A percentile compares a stretch with the other conserved stretches of the same genome.
phyloP scores from a whole-genome alignment of 2,329 filamentous ascomycete species.

The Trichophyton schoenleinii region DNA sequence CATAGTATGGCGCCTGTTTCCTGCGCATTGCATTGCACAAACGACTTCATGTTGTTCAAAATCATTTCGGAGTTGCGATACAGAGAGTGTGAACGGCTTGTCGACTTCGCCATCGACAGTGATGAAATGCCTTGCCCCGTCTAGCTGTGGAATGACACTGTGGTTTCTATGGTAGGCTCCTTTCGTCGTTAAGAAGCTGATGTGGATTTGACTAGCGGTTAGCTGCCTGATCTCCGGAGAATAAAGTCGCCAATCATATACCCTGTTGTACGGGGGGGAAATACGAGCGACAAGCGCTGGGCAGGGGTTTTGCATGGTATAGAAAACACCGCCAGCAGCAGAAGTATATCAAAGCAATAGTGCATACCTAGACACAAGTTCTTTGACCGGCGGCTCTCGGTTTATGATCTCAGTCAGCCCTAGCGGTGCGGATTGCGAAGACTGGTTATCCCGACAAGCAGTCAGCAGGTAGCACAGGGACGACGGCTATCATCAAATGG shows the following conservation, averaged over 20 bases:
- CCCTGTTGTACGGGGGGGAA: neutral
- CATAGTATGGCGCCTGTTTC: slow-evolving; percentile 50
- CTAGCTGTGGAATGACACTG: slow-evolving; percentile 40
- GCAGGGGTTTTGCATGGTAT: neutral
- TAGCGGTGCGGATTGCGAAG: neutral
- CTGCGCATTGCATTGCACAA: slow-evolving; percentile 49
- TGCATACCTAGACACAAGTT: slow-evolving; percentile 15
- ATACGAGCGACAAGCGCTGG: neutral
- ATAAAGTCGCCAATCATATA: neutral
- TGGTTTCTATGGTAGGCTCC: slow-evolving; percentile 48
- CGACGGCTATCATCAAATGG: neutral
- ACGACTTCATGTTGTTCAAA: slow-evolving; percentile 44
- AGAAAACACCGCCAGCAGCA: neutral
- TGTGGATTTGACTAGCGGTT: neutral
- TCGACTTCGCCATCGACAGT: slow-evolving; percentile 40
- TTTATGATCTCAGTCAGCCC: slow-evolving; percentile 10
- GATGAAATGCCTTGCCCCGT: slow-evolving; percentile 31
- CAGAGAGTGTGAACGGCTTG: slow-evolving; percentile 33
- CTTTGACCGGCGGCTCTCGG: slow-evolving; percentile 12
- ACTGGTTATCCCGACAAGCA: neutral
- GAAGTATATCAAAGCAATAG: neutral
- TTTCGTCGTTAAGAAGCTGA: slow-evolving; percentile 42
- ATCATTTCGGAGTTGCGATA: slow-evolving; percentile 35
- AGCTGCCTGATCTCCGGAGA: neutral
- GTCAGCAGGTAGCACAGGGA: neutral